Evolutionary conservation across 2,329 filamentous ascomycete species (phyloP).

Genomic region (Ascochyta clinopodiicola): DNA sequence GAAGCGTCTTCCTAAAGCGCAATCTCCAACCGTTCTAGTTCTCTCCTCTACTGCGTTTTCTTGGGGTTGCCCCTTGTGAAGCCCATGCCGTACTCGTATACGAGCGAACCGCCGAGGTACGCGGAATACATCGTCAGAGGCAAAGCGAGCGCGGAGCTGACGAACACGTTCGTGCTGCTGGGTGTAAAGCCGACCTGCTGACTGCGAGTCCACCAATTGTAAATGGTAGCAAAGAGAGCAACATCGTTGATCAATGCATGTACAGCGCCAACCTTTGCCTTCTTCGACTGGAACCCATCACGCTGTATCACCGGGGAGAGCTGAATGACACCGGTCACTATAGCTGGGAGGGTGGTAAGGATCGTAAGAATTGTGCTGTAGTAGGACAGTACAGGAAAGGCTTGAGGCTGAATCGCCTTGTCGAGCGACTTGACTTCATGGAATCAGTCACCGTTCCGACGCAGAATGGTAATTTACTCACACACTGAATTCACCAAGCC

Average conservation of each 20-base stretch:
- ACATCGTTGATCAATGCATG: constrained; percentile 55
- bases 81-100: constrained; percentile 56
- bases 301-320: constrained; percentile 52
- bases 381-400: constrained; percentile 52
- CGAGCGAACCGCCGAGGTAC: constrained; percentile 53
- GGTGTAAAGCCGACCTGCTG: constrained; percentile 44
- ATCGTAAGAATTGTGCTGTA: constrained; percentile 53
- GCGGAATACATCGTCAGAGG: constrained; percentile 49
- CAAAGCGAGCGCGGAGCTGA: constrained; percentile 46
- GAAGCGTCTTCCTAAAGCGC: background rate
- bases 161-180: constrained; percentile 44
- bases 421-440: constrained; percentile 35
- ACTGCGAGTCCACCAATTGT: constrained; percentile 54
- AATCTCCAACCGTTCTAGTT: background rate
- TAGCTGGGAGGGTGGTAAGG: constrained; percentile 40
- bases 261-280: constrained; percentile 50
- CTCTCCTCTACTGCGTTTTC: constrained; percentile 11
- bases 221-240: constrained; percentile 47
- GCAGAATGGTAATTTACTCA: constrained; percentile 3
- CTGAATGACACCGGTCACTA: constrained; percentile 45
- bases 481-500: constrained; percentile 40
- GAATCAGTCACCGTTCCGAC: background rate
- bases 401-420: constrained; percentile 32
- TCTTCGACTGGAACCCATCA: constrained; percentile 52
- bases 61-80: constrained; percentile 38